Conservation (phyloP, 2,329 filamentous ascomycete genomes). For the Plenodomus biglobosus region DNA sequence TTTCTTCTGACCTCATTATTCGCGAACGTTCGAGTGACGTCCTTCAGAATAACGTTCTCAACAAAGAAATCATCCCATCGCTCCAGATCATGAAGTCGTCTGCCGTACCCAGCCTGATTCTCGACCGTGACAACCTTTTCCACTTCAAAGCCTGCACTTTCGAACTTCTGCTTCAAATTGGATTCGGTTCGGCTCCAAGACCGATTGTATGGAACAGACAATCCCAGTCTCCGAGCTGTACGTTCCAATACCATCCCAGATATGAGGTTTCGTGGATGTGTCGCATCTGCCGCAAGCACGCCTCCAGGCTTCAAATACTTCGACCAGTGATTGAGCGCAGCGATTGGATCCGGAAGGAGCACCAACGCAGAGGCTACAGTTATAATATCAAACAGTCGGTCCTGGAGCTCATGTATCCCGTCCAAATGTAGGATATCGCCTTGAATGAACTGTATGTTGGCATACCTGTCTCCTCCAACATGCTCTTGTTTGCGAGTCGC, state of each 20-base stretch:
- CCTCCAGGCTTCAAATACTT: constrained; percentile 47
- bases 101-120: constrained; percentile 38
- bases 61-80: constrained; percentile 43
- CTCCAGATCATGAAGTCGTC: constrained; percentile 29
- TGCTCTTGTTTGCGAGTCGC: constrained; percentile 36
- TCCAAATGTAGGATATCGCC: constrained; percentile 45
- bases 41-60: constrained; percentile 32
- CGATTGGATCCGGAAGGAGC: constrained; percentile 43
- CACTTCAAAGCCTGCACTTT: constrained; percentile 41
- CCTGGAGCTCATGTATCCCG: constrained; percentile 24
- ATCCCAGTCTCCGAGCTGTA: constrained; percentile 35
- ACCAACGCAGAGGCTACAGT: constrained; percentile 47
- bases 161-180: constrained; percentile 35
- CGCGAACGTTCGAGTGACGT: constrained; percentile 29
- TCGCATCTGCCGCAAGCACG: constrained; percentile 43
- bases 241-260: constrained; percentile 44
- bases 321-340: constrained; percentile 43
- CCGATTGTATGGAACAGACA: constrained; percentile 43
- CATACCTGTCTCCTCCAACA: constrained; percentile 26
- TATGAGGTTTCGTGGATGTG: constrained; percentile 43
- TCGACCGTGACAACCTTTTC: constrained; percentile 35
- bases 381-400: constrained; percentile 39
- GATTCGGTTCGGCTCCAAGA: constrained; percentile 39
- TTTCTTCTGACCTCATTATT: constrained; percentile 35
- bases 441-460: constrained; percentile 39